Evolutionary conservation across 1,139 yeast genomes (phyloP), one percentile per base, ranked within the genome.

Genomic region (Suhomyces bokatorum): DNA sequence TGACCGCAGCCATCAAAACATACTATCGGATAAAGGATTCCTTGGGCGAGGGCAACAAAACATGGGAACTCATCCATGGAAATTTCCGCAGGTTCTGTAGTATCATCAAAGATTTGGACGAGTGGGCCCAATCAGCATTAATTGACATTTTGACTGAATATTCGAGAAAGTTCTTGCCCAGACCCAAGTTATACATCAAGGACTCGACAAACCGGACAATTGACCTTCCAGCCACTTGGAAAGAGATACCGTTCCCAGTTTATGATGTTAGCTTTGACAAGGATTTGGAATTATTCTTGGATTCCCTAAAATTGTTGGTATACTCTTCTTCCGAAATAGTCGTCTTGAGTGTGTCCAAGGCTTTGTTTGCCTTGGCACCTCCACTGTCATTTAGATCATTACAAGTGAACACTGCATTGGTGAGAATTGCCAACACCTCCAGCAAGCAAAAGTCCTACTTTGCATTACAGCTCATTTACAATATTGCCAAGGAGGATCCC

Each of bases 111-210:
- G 73, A 78, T 1, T 69, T 91, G 45, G 96, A 89, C 50, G 86
- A 85, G 48, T 88, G 93, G 87, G 70, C 89, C n/a, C 93, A 87
- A 57, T 64, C 77, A 0, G 62, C 70, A 16, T 63, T 81, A 10
- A 69, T 90, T 22, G 89, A 86, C 40, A 56, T 87, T 9, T 68
- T 91, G 43, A 77, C 83, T 0, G 80, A 81, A 43, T 95, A 95
- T 59, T 70, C 81, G 17, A 73, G 93, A 44, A 56, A 66, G 16
- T 90, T 77, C 58, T 58, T 88, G 32, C 76, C 82, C 3, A 68
- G 72, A 45, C 87, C 95, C 9, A 58, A 56, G 38, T 50, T 65
- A 28, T 66, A 65, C 43, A 54, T 59, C 9, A 59, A 64, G 0
- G 59, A 62, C 15, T 57, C 62, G 3, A 47, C 54, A 0, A 64